Evolutionary conservation across 768 basidiomycete genomes (phyloP).

Genomic region (Leucosporidium yakuticum): DNA sequence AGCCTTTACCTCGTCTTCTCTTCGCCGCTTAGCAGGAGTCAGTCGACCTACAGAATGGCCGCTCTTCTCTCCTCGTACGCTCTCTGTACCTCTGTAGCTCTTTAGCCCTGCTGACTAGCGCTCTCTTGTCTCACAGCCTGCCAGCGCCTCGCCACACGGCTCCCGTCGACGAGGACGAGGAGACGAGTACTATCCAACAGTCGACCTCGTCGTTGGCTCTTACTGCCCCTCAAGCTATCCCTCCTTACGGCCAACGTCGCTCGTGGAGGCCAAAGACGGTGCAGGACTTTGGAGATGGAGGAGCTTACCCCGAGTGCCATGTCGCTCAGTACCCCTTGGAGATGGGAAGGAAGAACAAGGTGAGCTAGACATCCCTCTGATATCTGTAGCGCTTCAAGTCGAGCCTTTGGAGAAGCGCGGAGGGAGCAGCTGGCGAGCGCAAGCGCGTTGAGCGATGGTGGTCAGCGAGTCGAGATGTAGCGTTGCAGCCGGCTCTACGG

Average conservation of each 20-base stretch:
- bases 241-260: conserved; percentile 75
- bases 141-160: conserved; percentile 41
- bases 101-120: too few species aligned
- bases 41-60: too few species aligned
- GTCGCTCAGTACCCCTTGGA: conserved; percentile 94
- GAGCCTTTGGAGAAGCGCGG: background rate
- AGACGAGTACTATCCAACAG: conserved; percentile 27
- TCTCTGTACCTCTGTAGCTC: too few species aligned
- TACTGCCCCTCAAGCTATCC: conserved; percentile 54
- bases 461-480: background rate
- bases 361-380: conserved; percentile 31
- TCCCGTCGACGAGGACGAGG: conserved; percentile 37
- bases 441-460: background rate
- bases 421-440: background rate
- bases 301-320: conserved; percentile 75
- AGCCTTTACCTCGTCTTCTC: too few species aligned
- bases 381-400: background rate
- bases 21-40: too few species aligned
- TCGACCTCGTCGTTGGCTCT: conserved; percentile 46
- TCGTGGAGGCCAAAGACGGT: conserved; percentile 79
- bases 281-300: conserved; percentile 67
- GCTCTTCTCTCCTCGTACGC: too few species aligned
- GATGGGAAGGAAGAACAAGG: conserved; percentile 88
- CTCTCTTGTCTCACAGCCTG: conserved; percentile 21
- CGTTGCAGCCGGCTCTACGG: background rate